Evolutionary conservation across 768 basidiomycete species (phyloP).

Genomic region (Termitomyces sp.): DNA sequence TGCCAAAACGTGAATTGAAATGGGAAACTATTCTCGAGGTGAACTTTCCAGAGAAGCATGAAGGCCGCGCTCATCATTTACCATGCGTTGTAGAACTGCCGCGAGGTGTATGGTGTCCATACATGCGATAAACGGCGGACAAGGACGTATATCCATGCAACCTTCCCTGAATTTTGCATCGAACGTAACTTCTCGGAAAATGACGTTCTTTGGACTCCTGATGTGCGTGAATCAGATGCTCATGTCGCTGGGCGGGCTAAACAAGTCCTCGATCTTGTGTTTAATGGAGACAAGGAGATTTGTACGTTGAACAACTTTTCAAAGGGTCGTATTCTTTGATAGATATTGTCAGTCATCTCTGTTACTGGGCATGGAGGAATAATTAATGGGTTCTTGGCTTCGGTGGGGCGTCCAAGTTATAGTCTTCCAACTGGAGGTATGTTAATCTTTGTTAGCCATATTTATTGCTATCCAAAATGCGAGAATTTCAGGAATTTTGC

Average conservation of each 20-base stretch:
- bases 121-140: constrained; percentile 64
- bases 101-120: constrained; percentile 63
- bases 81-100: constrained; percentile 41
- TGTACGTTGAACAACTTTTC: not conserved
- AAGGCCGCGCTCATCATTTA: not conserved
- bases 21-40: constrained; percentile 3
- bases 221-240: constrained; percentile 43
- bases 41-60: not conserved
- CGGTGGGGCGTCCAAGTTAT: constrained; percentile 39
- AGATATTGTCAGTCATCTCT: constrained; percentile 43
- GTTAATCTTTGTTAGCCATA: constrained; percentile 9
- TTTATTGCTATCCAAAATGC: not conserved
- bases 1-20: not conserved
- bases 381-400: constrained; percentile 48
- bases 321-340: constrained; percentile 3
- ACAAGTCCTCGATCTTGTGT: constrained; percentile 49
- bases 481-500: not conserved
- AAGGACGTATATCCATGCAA: constrained; percentile 36
- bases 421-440: constrained; percentile 59
- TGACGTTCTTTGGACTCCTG: constrained; percentile 54
- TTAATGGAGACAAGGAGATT: constrained; percentile 34
- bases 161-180: constrained; percentile 49
- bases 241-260: constrained; percentile 44
- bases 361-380: constrained; percentile 64
- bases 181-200: constrained; percentile 57